Evolutionary conservation across 2,329 filamentous ascomycete genomes (phyloP).

Genomic region (Orbilia ellipsospora): DNA sequence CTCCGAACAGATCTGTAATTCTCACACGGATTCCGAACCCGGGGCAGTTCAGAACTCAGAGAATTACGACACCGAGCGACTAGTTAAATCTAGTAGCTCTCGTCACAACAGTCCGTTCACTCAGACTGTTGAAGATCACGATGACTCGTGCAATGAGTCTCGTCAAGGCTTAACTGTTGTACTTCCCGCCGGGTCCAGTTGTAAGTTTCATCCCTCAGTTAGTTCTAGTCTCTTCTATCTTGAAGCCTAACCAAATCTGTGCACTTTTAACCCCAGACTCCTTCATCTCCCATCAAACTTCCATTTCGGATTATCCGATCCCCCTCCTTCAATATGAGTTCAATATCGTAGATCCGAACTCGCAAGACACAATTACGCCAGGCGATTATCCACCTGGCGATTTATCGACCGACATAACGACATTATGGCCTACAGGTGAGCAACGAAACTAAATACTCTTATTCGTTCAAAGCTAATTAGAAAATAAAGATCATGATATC

Average conservation of each 20-base stretch:
- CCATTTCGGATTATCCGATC: background rate
- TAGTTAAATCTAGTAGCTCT: conserved; percentile 32
- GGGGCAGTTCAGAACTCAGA: conserved; percentile 23
- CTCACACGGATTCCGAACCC: conserved; percentile 24
- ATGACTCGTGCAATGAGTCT: background rate
- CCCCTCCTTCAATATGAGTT: too few relatives aligned
- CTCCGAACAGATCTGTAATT: conserved; percentile 24
- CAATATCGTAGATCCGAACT: too few relatives aligned
- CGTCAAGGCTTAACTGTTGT: background rate
- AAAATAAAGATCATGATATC: too few relatives aligned
- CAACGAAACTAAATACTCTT: too few relatives aligned
- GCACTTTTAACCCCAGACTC: background rate
- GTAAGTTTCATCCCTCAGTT: conserved; percentile 24
- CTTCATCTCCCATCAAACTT: background rate
- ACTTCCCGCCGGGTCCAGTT: conserved; percentile 26
- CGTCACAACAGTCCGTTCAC: conserved; percentile 26
- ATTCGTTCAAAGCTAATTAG: too few relatives aligned
- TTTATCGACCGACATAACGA: too few relatives aligned
- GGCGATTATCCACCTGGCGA: too few relatives aligned
- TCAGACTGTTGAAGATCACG: conserved; percentile 37
- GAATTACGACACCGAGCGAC: conserved; percentile 32
- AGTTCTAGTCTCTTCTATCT: background rate
- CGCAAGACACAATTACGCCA: too few relatives aligned
- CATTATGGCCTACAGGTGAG: too few relatives aligned
- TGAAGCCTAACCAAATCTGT: background rate